These are phyloP conservation scores for Leccinum rimulosum DNA, from an alignment of 768 basidiomycete species.

Conservation along the genomic window DNA sequence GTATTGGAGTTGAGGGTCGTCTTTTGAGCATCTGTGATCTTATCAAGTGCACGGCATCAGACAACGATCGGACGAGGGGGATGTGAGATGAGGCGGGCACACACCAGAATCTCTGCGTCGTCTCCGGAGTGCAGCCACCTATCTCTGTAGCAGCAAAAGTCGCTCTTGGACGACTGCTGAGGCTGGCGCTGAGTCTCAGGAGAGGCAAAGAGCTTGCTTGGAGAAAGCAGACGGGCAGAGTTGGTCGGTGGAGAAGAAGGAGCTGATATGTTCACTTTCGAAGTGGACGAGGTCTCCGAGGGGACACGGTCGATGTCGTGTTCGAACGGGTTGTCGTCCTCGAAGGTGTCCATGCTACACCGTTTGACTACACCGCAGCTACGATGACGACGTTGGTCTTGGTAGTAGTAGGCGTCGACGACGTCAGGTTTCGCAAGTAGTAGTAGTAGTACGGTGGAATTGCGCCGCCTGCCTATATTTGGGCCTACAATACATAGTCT, in stretches of 20 bases:
- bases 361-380: background rate
- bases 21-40: constrained; percentile 97
- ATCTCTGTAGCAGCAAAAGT: constrained; percentile 77
- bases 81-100: constrained; percentile 22
- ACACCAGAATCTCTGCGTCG: constrained; percentile 74
- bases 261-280: constrained; percentile 40
- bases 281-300: constrained; percentile 37
- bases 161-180: constrained; percentile 59
- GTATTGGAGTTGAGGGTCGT: constrained; percentile 85
- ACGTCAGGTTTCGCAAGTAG: background rate
- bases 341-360: constrained; percentile 39
- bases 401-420: background rate
- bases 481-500: constrained; percentile 23
- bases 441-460: background rate
- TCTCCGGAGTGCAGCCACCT: constrained; percentile 79
- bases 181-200: constrained; percentile 53
- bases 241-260: constrained; percentile 55
- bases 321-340: constrained; percentile 70
- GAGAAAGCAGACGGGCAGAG: constrained; percentile 45
- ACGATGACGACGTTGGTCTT: background rate
- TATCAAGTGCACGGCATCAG: constrained; percentile 20
- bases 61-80: background rate
- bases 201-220: constrained; percentile 52
- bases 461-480: constrained; percentile 24
- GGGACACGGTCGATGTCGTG: constrained; percentile 37